Base-by-base conservation (phyloP, 75 land plant genomes). In the Adiantum capillusveneris region DNA sequence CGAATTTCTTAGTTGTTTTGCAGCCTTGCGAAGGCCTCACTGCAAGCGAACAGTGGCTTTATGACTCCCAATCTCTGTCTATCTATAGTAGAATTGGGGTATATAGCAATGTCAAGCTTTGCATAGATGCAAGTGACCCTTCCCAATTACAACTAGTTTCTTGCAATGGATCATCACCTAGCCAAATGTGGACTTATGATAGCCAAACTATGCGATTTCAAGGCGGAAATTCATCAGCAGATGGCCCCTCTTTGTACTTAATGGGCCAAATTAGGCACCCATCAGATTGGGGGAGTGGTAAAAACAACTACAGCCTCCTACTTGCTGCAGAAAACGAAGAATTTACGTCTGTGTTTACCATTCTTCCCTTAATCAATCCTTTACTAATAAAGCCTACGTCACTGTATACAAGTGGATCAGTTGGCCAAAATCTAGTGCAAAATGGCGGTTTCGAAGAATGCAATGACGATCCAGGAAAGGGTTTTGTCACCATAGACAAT, bases 371-470 rank as follows among this genome's bases (percentile, higher is more conserved):
- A 3, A n/a, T n/a, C 49, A 46, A 46, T 14, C 49, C 49, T 14
- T 5, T 46, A 6, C 17, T 17, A 6, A 14, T 46, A 2, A 17
- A 6, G 49, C 49, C 49, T 2, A 5, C 49, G 5, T 14, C 14
- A 5, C 5, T 20, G 3, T 5, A 17, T 1, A 14, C 5, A 7
- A 2, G 24, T 19, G n/a, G n/a, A n/a, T 3, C 57, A 1, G 2
- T 16, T 6, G 57, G 31, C 6, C 5, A 24, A 3, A 55, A 24
- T 16, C 2, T 55, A 1, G 57, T 55, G 13, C 2, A 3, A 2
- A 55, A 55, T 55, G 57, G 57, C 18, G 57, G 57, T 3, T 55
- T 55, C 16, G 57, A 55, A 24, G 31, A 17, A 11, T 55, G 31
- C 57, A 25, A 24, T 2, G 18, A 17, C 25, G 57, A 55, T 24